Evolutionary conservation across 306 rosid species (phyloP).

Genomic region (Cicer pinnatifidum): DNA sequence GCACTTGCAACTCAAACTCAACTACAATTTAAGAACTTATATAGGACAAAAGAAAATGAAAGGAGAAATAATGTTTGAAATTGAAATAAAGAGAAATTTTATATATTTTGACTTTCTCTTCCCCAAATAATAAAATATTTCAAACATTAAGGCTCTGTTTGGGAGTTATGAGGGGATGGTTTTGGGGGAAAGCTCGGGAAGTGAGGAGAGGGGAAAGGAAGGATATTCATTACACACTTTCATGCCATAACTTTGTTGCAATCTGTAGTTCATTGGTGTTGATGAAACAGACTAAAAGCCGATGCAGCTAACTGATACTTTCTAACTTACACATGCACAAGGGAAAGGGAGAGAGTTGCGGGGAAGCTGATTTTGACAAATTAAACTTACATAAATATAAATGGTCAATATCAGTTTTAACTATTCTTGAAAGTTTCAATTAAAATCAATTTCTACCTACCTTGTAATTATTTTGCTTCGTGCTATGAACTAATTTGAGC

Average conservation of each 20-base stretch:
- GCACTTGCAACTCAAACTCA: too few relatives aligned
- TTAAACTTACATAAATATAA: background rate
- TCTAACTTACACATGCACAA: background rate
- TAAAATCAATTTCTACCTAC: constrained; percentile 15
- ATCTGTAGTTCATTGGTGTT: constrained; percentile 17
- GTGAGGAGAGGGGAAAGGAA: too few relatives aligned
- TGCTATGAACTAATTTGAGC: constrained; percentile 13
- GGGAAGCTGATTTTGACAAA: constrained; percentile 6
- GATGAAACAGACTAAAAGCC: constrained; percentile 10
- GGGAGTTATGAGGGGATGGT: too few relatives aligned
- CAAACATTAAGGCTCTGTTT: too few relatives aligned
- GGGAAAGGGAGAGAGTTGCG: background rate
- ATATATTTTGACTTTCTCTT: too few relatives aligned
- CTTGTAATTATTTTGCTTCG: constrained; percentile 23
- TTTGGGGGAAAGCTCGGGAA: too few relatives aligned
- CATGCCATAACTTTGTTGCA: constrained; percentile 4
- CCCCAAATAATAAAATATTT: too few relatives aligned
- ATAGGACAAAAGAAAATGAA: too few relatives aligned
- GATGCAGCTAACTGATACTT: background rate
- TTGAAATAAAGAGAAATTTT: too few relatives aligned
- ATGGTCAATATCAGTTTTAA: background rate
- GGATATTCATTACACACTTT: too few relatives aligned
- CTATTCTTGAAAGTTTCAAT: background rate
- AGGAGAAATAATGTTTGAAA: too few relatives aligned
- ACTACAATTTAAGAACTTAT: too few relatives aligned